Percentiles rank a stretch among this genome's conserved stretches.
phyloP scores from a whole-genome alignment of 225 moss, liverwort and hornwort genomes.

The Anthoceros angustus region DNA sequence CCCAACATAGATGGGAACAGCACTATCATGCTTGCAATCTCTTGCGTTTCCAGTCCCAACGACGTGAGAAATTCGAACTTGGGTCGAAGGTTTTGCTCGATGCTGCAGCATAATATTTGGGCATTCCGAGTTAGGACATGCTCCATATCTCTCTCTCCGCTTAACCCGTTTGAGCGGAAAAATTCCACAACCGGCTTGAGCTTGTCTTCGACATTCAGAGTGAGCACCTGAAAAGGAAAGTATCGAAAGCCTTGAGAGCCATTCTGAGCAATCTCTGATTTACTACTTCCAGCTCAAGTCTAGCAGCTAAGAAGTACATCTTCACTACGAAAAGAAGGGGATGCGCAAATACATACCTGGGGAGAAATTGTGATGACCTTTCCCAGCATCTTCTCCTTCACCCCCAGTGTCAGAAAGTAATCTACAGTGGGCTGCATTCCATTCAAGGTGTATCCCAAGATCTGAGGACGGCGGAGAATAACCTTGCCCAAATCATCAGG shows the following conservation, averaged over 20 bases:
- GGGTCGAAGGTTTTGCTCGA: constrained; percentile 61
- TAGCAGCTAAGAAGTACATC: neutral
- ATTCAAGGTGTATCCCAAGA: constrained; percentile 54
- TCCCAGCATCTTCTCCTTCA: constrained; percentile 42
- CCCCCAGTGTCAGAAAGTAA: constrained; percentile 50
- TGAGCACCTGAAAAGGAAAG: constrained; percentile 35
- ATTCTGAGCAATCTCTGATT: neutral
- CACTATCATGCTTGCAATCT: constrained; percentile 65
- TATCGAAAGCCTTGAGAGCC: constrained; percentile 10
- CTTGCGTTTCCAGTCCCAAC: constrained; percentile 32
- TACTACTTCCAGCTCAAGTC: neutral
- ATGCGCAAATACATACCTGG: constrained; percentile 26
- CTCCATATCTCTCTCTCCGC: constrained; percentile 60
- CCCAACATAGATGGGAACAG: constrained; percentile 73
- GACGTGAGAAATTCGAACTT: constrained; percentile 47
- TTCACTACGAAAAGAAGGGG: neutral
- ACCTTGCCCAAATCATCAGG: constrained; percentile 53
- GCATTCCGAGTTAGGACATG: constrained; percentile 49
- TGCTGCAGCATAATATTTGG: constrained; percentile 71
- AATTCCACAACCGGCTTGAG: constrained; percentile 62
- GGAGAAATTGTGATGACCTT: constrained; percentile 62
- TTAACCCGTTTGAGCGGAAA: constrained; percentile 60
- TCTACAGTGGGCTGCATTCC: constrained; percentile 51
- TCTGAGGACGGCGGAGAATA: constrained; percentile 51
- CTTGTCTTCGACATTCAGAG: constrained; percentile 62